Percentiles rank a stretch among this genome's conserved stretches.
phyloP scores from a whole-genome alignment of 257 asterid genomes.

The Rhazya stricta region DNA sequence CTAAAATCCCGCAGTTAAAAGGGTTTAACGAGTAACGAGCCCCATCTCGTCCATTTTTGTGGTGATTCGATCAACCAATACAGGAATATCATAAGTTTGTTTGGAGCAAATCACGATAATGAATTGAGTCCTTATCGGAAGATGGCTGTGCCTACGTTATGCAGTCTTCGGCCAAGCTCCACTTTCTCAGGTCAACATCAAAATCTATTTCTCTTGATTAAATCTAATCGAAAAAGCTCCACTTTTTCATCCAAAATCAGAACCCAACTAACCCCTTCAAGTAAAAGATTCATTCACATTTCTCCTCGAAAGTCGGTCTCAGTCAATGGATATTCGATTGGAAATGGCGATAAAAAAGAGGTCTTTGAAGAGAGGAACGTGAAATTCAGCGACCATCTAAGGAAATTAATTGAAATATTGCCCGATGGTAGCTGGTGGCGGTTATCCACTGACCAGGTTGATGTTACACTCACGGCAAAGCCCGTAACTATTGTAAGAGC shows the following conservation, averaged over 20 bases:
- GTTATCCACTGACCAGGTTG: conserved; percentile 52
- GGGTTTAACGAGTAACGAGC: not conserved
- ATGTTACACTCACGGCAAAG: conserved; percentile 47
- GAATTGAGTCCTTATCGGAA: not conserved
- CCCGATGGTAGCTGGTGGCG: conserved; percentile 98
- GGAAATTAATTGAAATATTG: conserved; percentile 47
- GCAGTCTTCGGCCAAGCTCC: conserved; percentile 7
- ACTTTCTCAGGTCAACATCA: conserved; percentile 4
- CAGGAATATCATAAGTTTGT: no score
- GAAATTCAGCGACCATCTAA: conserved; percentile 39
- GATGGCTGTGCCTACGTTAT: conserved; percentile 15
- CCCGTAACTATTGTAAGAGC: conserved; percentile 88
- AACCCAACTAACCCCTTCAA: not conserved
- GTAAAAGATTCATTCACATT: conserved; percentile 28
- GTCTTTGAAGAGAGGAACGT: conserved; percentile 11
- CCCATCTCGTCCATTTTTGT: not conserved
- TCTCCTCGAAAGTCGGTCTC: conserved; percentile 44
- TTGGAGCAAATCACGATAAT: not conserved
- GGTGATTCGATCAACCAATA: not conserved
- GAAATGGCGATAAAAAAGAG: conserved; percentile 20
- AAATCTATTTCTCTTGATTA: not conserved
- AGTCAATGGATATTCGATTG: conserved; percentile 47
- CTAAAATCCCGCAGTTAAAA: no score
- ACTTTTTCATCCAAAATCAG: not conserved
- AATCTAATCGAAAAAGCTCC: not conserved